Evolutionary conservation across 192 early-diverging fungal species (phyloP).

Genomic region (Thoreauomyces humboldtii): DNA sequence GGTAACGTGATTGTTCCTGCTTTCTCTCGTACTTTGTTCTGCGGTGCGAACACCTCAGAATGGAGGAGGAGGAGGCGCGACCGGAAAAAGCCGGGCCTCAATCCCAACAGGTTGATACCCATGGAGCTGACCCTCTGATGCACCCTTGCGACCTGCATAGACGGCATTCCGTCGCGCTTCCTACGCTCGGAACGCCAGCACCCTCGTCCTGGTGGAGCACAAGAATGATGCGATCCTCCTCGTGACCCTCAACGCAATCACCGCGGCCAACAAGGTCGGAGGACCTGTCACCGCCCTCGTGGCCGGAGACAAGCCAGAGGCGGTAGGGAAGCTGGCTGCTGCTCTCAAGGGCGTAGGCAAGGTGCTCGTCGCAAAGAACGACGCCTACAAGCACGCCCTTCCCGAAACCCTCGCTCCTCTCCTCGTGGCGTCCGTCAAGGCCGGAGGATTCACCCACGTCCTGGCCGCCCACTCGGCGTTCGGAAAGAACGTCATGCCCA

Average conservation of each 20-base stretch:
- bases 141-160: too few relatives aligned
- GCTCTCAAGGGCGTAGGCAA: slow-evolving; percentile 70
- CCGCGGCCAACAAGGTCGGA: slow-evolving; percentile 78
- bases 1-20: too few relatives aligned
- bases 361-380: slow-evolving; percentile 84
- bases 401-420: slow-evolving; percentile 81
- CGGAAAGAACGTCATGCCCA: slow-evolving; percentile 92
- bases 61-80: too few relatives aligned
- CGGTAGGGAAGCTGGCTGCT: slow-evolving; percentile 55
- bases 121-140: too few relatives aligned
- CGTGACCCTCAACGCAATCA: slow-evolving; percentile 81
- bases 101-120: too few relatives aligned
- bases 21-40: too few relatives aligned
- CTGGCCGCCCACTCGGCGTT: slow-evolving; percentile 84
- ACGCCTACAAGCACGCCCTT: slow-evolving; percentile 70
- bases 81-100: too few relatives aligned
- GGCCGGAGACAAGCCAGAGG: slow-evolving; percentile 62
- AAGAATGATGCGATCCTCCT: slow-evolving; percentile 69
- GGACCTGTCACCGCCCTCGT: slow-evolving; percentile 87
- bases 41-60: too few relatives aligned
- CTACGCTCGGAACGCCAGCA: slow-evolving; percentile 28
- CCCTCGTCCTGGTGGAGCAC: slow-evolving; percentile 88
- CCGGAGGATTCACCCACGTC: slow-evolving; percentile 75
- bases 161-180: neutral
- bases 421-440: slow-evolving; percentile 67